Conservation (phyloP, 2,329 filamentous ascomycete genomes). For the Ophiostoma perfectum region DNA sequence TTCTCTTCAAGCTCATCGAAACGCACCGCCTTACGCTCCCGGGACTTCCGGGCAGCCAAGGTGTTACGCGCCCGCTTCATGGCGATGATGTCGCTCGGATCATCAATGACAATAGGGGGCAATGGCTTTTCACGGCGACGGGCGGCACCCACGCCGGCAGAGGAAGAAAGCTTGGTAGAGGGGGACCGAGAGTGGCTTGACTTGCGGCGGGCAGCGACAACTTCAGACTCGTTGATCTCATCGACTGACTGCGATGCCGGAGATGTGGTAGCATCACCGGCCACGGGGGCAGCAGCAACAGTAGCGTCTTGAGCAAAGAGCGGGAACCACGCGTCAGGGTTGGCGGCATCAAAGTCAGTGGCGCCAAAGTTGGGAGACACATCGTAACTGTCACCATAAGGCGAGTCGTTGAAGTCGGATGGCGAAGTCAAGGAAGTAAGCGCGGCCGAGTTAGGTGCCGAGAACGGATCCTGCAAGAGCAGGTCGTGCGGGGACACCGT, state of each 20-base stretch:
- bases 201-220: constrained; percentile 39
- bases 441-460: constrained; percentile 73
- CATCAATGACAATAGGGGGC: constrained; percentile 69
- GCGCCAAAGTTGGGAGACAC: constrained; percentile 70
- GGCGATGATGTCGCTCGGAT: constrained; percentile 67
- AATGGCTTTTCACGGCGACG: constrained; percentile 77
- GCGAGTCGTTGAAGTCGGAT: constrained; percentile 70
- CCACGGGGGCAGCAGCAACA: constrained; percentile 1
- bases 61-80: constrained; percentile 94
- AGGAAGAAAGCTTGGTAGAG: constrained; percentile 58
- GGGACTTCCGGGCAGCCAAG: constrained; percentile 86
- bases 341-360: constrained; percentile 49
- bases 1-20: constrained; percentile 68
- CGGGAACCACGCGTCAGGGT: constrained; percentile 61
- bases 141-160: constrained; percentile 60
- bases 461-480: constrained; percentile 63
- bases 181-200: constrained; percentile 38
- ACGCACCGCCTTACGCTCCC: constrained; percentile 75
- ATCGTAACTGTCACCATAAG: constrained; percentile 67
- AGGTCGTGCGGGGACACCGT: constrained; percentile 85
- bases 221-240: constrained; percentile 42
- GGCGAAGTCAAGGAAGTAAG: constrained; percentile 83
- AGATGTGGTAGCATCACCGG: constrained; percentile 37
- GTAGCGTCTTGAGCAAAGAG: constrained; percentile 58
- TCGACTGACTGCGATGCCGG: constrained; percentile 46